Conservation (phyloP, 768 basidiomycete species). For the Strobilomyces confusus region DNA sequence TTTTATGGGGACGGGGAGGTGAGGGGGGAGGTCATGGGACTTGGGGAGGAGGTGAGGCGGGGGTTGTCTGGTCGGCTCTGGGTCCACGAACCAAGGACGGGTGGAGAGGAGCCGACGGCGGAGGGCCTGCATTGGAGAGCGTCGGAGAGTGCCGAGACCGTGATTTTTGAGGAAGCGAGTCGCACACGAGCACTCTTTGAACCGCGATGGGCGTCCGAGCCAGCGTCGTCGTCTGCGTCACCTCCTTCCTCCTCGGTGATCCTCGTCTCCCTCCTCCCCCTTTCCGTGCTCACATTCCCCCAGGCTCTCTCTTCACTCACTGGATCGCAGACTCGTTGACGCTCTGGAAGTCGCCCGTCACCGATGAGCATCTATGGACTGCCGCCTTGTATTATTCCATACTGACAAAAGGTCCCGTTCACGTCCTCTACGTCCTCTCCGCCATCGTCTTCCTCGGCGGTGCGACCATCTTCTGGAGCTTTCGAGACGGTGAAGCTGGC, state of each 20-base stretch:
- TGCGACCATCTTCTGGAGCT: conserved; percentile 70
- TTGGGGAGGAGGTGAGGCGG: conserved; percentile 26
- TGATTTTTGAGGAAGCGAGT: conserved; percentile 17
- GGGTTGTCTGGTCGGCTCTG: conserved; percentile 25
- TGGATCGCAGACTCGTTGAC: conserved; percentile 94
- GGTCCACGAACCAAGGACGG: conserved; percentile 70
- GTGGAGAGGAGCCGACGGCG: conserved; percentile 2
- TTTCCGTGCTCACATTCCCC: background rate
- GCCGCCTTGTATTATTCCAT: conserved; percentile 81
- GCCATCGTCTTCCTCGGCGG: conserved; percentile 57
- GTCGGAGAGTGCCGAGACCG: conserved; percentile 18
- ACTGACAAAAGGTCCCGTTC: conserved; percentile 59
- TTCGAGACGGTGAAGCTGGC: conserved; percentile 70
- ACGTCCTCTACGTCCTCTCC: conserved; percentile 55
- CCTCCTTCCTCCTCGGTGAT: conserved; percentile 78
- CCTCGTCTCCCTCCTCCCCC: conserved; percentile 14
- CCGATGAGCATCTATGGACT: conserved; percentile 80
- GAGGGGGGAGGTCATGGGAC: conserved; percentile 39
- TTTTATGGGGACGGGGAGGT: conserved; percentile 49
- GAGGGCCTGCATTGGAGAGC: conserved; percentile 19
- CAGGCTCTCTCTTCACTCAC: conserved; percentile 81
- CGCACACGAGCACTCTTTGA: conserved; percentile 8
- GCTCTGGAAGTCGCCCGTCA: conserved; percentile 83
- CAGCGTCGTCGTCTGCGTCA: conserved; percentile 69
- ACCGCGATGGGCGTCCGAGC: conserved; percentile 65